A percentile compares a stretch with the other conserved stretches of the same genome.
phyloP scores from a whole-genome alignment of 2,329 filamentous ascomycete species.

The Epichloe amarillans region DNA sequence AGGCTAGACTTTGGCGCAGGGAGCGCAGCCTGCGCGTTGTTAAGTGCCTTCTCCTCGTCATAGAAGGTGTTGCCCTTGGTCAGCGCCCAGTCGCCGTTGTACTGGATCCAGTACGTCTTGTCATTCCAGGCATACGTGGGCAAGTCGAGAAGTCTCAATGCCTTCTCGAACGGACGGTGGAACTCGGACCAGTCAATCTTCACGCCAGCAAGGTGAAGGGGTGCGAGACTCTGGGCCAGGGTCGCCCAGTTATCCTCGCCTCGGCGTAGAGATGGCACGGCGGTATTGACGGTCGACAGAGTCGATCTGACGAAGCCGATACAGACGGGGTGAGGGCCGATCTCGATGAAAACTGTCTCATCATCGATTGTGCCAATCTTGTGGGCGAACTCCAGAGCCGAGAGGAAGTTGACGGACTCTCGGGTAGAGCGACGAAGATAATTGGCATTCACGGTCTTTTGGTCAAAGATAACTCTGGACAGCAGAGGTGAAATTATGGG shows the following conservation, averaged over 20 bases:
- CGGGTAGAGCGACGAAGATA: constrained; percentile 4
- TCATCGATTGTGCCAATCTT: constrained; percentile 33
- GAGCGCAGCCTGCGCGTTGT: no score
- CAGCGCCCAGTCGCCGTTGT: constrained; percentile 56
- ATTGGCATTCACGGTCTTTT: constrained; percentile 2
- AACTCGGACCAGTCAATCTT: constrained; percentile 48
- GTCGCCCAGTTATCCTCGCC: constrained; percentile 53
- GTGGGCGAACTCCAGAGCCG: constrained; percentile 11
- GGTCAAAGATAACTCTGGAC: constrained; percentile 32
- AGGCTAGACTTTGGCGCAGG: background rate
- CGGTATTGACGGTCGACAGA: background rate
- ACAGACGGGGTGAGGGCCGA: constrained; percentile 56
- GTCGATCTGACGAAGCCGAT: constrained; percentile 42
- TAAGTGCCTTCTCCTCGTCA: constrained; percentile 16
- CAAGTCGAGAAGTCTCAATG: constrained; percentile 40
- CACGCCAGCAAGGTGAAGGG: constrained; percentile 40
- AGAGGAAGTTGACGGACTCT: constrained; percentile 12
- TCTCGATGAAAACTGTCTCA: constrained; percentile 50
- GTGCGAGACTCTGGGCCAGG: constrained; percentile 40
- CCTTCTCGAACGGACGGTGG: constrained; percentile 34
- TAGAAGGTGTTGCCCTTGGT: constrained; percentile 47
- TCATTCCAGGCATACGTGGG: constrained; percentile 60
- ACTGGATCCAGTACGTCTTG: constrained; percentile 57
- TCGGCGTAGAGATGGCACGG: constrained; percentile 27
- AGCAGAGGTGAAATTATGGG: constrained; percentile 28